Evolutionary conservation across 495 filamentous ascomycete genomes (phyloP), one percentile per base, ranked within the genome.

Genomic region (Astrocystis sublimbata): DNA sequence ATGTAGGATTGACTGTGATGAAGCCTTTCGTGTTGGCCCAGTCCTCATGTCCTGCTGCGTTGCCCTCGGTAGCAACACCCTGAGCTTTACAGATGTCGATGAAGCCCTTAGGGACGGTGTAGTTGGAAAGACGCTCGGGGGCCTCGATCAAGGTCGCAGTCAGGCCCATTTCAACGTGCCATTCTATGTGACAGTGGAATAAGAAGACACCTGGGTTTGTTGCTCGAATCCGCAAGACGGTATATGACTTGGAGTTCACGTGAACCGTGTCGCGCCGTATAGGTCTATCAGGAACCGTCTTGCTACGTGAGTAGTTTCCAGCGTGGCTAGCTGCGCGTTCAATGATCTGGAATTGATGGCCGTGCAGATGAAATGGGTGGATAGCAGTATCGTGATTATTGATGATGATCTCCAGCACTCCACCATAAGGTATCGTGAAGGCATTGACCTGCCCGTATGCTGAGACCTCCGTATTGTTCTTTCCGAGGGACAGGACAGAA

Each of bases 131-230:
- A 50, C 78, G 75, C 13, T 83, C 75, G 0, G 90, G 90, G 0
- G 82, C 83, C 74, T 92, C 90, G 67, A 94, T 83, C 30, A 93
- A 76, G 8, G 84, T 89, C 15, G 85, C 87, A 1, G 84, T 84
- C 21, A 94, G 79, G 23, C 91, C 91, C 67, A 84, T 85, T 62
- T 83, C 86, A 42, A 91, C 82, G 68, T 93, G 90, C 88, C 89
- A 92, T 77, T 91, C 89, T 28, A 91, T 81, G 73, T 92, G 89
- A 75, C 91, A 93, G 71, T 94, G 91, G 71, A 92, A 89, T 23
- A 92, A 73, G 83, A 86, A 92, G 36, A 92, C 81, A 54, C 89
- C 92, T 17, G 91, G 88, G 69, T 96, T 96, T 58, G 81, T 67
- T 1, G 85, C 85, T 17, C 69, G 71, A 65, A 87, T 88, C 36